phyloP scores from a whole-genome alignment of 108 stramenopile genomes.

The Skeletonema potamos region DNA sequence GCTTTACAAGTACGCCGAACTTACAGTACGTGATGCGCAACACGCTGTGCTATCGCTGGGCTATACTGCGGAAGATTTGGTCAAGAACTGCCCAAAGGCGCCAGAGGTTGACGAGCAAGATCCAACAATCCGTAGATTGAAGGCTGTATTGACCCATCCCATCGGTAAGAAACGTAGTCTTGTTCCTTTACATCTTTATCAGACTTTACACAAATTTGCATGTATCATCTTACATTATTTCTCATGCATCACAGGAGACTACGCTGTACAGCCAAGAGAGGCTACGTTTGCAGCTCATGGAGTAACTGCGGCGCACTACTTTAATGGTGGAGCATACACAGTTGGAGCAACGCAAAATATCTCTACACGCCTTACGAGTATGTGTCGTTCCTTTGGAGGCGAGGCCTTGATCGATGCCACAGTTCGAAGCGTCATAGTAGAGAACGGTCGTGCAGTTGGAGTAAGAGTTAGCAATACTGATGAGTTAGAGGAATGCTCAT shows the following conservation, averaged over 20 bases:
- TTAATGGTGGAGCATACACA: slow-evolving; percentile 42
- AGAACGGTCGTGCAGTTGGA: slow-evolving; percentile 43
- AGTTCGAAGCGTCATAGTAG: slow-evolving; percentile 31
- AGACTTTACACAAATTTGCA: too few species aligned
- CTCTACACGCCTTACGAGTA: slow-evolving; percentile 25
- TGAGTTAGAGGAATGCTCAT: slow-evolving; percentile 49
- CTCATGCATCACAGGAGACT: slow-evolving; percentile 14
- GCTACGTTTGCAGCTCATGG: slow-evolving; percentile 44
- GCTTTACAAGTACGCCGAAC: slow-evolving; percentile 29
- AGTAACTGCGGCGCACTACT: slow-evolving; percentile 33
- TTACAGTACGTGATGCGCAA: slow-evolving; percentile 48
- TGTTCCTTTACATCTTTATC: not conserved
- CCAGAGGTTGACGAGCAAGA: slow-evolving; percentile 5
- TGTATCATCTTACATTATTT: not conserved
- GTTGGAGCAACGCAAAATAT: slow-evolving; percentile 49
- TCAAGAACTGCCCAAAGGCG: slow-evolving; percentile 33
- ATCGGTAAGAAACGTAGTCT: slow-evolving; percentile 32
- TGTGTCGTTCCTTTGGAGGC: slow-evolving; percentile 37
- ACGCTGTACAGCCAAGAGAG: slow-evolving; percentile 51
- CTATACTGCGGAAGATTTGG: slow-evolving; percentile 24
- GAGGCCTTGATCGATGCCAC: slow-evolving; percentile 46
- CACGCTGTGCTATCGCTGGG: slow-evolving; percentile 36
- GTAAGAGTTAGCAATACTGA: slow-evolving; percentile 44
- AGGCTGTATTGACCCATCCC: slow-evolving; percentile 63
- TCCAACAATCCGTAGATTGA: slow-evolving; percentile 44